Evolutionary conservation across 768 basidiomycete genomes (phyloP).

Genomic region (Pisolithus sp.): DNA sequence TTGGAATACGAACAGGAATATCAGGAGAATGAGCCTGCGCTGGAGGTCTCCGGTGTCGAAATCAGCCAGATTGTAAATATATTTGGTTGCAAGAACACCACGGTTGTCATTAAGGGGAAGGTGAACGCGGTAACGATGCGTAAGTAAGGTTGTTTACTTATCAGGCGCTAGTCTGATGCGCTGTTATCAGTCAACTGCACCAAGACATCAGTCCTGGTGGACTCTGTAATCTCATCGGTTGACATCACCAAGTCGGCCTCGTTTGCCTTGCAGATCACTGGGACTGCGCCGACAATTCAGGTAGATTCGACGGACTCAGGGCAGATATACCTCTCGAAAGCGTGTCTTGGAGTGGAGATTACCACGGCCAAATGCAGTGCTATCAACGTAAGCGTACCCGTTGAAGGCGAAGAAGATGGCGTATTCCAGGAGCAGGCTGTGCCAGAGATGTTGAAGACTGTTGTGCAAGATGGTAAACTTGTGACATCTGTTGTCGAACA

Average conservation of each 20-base stretch:
- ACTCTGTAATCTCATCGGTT: constrained; percentile 88
- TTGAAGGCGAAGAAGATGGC: constrained; percentile 86
- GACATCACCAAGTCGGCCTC: constrained; percentile 89
- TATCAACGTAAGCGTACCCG: constrained; percentile 86
- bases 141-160: constrained; percentile 24
- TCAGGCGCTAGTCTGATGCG: constrained; percentile 1
- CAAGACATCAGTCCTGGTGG: constrained; percentile 82
- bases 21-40: constrained; percentile 70
- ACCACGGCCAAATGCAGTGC: constrained; percentile 91
- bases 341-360: constrained; percentile 74
- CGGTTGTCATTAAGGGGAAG: constrained; percentile 84
- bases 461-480: constrained; percentile 74
- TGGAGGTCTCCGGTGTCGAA: constrained; percentile 72
- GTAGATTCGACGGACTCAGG: constrained; percentile 94
- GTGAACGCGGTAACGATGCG: constrained; percentile 89
- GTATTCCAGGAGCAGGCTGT: constrained; percentile 84
- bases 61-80: constrained; percentile 82
- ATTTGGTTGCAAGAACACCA: constrained; percentile 83
- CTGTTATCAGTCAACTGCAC: constrained; percentile 67
- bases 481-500: constrained; percentile 90
- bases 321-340: constrained; percentile 86
- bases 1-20: constrained; percentile 58
- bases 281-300: constrained; percentile 85
- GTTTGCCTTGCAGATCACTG: constrained; percentile 88
- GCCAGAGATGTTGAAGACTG: constrained; percentile 93